These are phyloP conservation scores for Trypethelium eluteriae DNA, from an alignment of 495 filamentous ascomycete genomes.

Conservation along the genomic window DNA sequence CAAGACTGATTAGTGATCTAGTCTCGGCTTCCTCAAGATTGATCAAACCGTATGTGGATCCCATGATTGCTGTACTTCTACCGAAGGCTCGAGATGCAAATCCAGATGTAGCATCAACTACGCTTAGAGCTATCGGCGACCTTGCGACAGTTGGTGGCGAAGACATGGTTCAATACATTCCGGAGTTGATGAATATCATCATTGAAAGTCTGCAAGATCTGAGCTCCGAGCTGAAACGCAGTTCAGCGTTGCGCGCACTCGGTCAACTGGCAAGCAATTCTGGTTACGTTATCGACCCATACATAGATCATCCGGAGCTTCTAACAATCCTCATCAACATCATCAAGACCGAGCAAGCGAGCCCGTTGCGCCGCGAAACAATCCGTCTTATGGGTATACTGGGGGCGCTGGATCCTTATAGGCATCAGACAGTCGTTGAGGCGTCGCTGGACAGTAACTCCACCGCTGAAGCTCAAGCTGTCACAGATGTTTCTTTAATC, in stretches of 20 bases:
- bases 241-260: constrained; percentile 81
- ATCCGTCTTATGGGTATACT: constrained; percentile 94
- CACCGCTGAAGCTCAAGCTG: constrained; percentile 53
- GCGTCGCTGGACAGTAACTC: constrained; percentile 55
- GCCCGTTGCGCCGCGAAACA: constrained; percentile 78
- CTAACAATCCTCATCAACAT: constrained; percentile 88
- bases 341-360: constrained; percentile 80
- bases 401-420: constrained; percentile 94
- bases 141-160: constrained; percentile 86
- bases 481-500: constrained; percentile 93
- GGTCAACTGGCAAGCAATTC: constrained; percentile 89
- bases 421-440: constrained; percentile 55
- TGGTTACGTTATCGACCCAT: constrained; percentile 96
- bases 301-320: constrained; percentile 86
- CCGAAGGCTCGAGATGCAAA: constrained; percentile 80
- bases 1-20: constrained; percentile 83
- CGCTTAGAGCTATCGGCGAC: constrained; percentile 88
- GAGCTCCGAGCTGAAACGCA: constrained; percentile 76
- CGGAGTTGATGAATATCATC: constrained; percentile 87
- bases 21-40: constrained; percentile 83
- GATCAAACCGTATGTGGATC: constrained; percentile 91
- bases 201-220: constrained; percentile 88
- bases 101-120: constrained; percentile 79
- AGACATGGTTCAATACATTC: constrained; percentile 81
- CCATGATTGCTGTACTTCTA: constrained; percentile 81